These are phyloP conservation scores for Balamuthia mandrillaris DNA, from an alignment of 208 protist species.

Conservation along the genomic window DNA sequence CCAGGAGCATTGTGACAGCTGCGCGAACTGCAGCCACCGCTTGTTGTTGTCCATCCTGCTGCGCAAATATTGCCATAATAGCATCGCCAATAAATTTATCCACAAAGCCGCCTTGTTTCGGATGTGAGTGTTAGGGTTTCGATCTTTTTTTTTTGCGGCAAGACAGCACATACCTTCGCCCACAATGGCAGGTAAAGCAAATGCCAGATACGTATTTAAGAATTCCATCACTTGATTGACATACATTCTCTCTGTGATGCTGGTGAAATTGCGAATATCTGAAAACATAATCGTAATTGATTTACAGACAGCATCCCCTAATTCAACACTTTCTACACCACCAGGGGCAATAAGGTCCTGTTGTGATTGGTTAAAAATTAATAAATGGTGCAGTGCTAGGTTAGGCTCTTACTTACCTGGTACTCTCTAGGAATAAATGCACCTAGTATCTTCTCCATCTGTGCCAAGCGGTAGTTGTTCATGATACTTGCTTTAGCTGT, in stretches of 20 bases:
- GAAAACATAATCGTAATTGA: conserved; percentile 58
- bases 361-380: background rate
- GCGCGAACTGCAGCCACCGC: conserved; percentile 15
- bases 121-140: background rate
- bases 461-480: too few relatives aligned
- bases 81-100: conserved; percentile 50
- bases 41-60: conserved; percentile 7
- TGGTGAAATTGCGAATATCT: conserved; percentile 64
- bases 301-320: conserved; percentile 44
- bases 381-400: background rate
- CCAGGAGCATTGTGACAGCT: conserved; percentile 45
- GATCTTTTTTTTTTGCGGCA: too few relatives aligned
- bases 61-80: conserved; percentile 5
- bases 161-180: too few relatives aligned
- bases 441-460: conserved; percentile 13
- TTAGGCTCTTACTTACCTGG: background rate
- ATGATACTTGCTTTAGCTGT: background rate
- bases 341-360: conserved; percentile 47
- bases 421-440: conserved; percentile 1
- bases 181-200: conserved; percentile 48
- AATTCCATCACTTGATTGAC: conserved; percentile 46
- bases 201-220: conserved; percentile 57
- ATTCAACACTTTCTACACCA: conserved; percentile 49
- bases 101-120: conserved; percentile 48
- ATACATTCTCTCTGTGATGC: conserved; percentile 51